Conservation (phyloP, 2,329 filamentous ascomycete genomes). For the Fusarium agapanthi region DNA sequence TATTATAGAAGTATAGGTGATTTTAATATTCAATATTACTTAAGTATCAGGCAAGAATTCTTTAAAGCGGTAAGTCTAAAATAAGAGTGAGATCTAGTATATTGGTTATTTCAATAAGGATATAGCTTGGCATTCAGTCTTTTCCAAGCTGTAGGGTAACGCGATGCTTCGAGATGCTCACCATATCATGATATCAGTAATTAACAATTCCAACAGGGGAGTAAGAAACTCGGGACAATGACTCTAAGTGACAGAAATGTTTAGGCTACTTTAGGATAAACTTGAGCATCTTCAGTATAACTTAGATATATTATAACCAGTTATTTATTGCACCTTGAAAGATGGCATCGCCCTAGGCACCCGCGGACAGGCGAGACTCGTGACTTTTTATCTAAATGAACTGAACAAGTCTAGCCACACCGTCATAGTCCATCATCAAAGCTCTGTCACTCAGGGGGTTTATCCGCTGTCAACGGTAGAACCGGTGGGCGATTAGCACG, state of each 20-base stretch:
- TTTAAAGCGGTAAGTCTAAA: too few species aligned
- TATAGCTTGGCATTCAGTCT: too few species aligned
- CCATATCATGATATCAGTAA: neutral
- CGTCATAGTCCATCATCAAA: neutral
- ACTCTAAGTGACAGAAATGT: neutral
- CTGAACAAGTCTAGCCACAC: neutral
- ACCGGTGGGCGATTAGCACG: conserved; percentile 5
- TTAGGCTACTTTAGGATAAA: neutral
- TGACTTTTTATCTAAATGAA: neutral
- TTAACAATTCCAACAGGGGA: neutral
- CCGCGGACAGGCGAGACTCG: neutral
- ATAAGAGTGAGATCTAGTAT: too few species aligned
- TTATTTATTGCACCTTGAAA: neutral
- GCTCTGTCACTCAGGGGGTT: neutral
- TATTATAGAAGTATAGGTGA: too few species aligned
- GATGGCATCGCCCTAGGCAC: neutral
- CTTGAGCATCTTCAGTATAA: too few species aligned
- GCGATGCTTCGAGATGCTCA: neutral
- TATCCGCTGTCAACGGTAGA: conserved; percentile 18
- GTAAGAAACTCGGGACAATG: neutral
- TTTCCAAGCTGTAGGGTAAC: too few species aligned
- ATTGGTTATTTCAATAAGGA: too few species aligned
- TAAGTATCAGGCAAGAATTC: too few species aligned
- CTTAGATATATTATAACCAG: neutral
- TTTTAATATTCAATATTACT: too few species aligned